A percentile compares a stretch with the other conserved stretches of the same genome.
These are phyloP conservation scores for Solanum dulcamara DNA, from an alignment of 257 asterid species.

Conservation along the genomic window DNA sequence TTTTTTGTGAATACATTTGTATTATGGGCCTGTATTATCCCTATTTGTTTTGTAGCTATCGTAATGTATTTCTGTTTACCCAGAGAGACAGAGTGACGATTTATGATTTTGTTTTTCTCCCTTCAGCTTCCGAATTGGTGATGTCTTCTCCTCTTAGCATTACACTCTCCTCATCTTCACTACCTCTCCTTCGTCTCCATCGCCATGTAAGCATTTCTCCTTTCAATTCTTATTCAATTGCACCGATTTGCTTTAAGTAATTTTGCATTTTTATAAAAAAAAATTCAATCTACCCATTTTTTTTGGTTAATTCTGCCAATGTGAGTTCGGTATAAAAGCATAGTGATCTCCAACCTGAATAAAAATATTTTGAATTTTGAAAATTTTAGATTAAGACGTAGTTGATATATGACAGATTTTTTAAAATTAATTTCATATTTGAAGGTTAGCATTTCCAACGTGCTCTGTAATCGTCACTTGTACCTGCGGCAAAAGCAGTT, in stretches of 20 bases:
- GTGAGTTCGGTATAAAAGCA: background rate
- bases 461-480: background rate
- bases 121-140: background rate
- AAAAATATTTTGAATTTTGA: background rate
- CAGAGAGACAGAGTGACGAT: background rate
- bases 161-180: background rate
- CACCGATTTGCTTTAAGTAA: background rate
- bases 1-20: too few species aligned
- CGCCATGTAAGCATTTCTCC: background rate
- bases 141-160: conserved; percentile 1
- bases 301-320: background rate
- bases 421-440: background rate
- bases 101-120: background rate
- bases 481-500: background rate
- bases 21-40: too few species aligned
- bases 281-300: background rate
- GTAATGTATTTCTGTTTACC: background rate
- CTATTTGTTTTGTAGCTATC: too few species aligned
- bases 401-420: background rate
- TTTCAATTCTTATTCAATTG: background rate
- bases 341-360: background rate
- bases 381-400: background rate
- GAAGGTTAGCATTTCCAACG: background rate
- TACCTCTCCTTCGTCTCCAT: background rate
- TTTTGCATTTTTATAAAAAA: background rate